These are phyloP conservation scores for Suhomyces guaymorum DNA, from an alignment of 1,139 yeast genomes.

Conservation along the genomic window DNA sequence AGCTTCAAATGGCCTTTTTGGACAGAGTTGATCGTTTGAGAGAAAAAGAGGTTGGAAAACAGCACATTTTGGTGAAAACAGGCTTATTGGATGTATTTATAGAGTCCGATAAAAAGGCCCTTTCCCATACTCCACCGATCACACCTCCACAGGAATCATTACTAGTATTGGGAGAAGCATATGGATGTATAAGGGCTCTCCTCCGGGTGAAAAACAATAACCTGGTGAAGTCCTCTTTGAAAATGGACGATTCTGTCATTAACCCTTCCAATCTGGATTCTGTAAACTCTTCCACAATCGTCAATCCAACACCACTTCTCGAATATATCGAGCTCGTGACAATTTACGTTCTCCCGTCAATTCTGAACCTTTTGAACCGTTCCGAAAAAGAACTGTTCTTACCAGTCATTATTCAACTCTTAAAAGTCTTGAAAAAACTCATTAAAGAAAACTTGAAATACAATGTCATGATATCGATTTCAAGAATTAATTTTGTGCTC, in stretches of 20 bases:
- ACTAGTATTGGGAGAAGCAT: conserved; percentile 27
- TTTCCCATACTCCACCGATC: conserved; percentile 49
- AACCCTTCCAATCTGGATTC: too few relatives aligned
- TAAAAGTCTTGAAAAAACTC: conserved; percentile 18
- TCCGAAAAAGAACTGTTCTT: conserved; percentile 11
- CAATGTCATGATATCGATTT: conserved; percentile 28
- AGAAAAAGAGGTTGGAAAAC: too few relatives aligned
- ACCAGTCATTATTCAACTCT: conserved; percentile 16
- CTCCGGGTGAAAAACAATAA: conserved; percentile 13
- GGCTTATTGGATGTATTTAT: conserved; percentile 48
- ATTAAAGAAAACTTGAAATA: conserved; percentile 17
- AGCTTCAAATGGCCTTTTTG: conserved; percentile 24
- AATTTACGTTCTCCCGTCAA: conserved; percentile 23
- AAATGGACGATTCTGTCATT: too few relatives aligned
- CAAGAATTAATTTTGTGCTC: conserved; percentile 31
- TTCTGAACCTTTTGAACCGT: conserved; percentile 21
- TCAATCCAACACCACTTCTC: too few relatives aligned
- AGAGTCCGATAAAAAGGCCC: conserved; percentile 39
- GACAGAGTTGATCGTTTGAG: conserved; percentile 12
- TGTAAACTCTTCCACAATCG: too few relatives aligned
- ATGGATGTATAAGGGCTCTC: conserved; percentile 20
- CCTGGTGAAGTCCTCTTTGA: too few relatives aligned
- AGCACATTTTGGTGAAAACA: conserved; percentile 26
- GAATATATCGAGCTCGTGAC: conserved; percentile 25
- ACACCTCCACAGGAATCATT: conserved; percentile 34